Conservation (phyloP, 2,329 filamentous ascomycete genomes). For the Lachnellula occidentalis region DNA sequence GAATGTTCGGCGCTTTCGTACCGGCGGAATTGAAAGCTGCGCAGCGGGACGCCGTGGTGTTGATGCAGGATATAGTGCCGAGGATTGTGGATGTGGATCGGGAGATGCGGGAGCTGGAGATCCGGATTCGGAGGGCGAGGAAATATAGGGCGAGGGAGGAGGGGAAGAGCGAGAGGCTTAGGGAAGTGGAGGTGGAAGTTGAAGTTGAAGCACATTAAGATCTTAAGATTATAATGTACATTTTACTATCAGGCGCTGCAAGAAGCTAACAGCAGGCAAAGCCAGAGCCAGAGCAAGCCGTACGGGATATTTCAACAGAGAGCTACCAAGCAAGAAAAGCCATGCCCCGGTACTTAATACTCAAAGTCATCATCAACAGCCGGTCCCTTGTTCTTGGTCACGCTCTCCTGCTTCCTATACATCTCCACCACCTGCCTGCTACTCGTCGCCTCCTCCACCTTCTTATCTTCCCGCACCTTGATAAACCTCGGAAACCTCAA, state of each 20-base stretch:
- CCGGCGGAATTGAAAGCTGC: constrained; percentile 47
- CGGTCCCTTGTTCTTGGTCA: constrained; percentile 73
- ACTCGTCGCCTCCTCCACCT: constrained; percentile 81
- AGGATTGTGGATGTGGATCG: constrained; percentile 50
- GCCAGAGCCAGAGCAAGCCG: neutral
- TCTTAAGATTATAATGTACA: neutral
- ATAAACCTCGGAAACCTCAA: constrained; percentile 92
- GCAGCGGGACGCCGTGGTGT: constrained; percentile 51
- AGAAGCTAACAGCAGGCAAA: neutral
- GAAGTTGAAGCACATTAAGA: neutral
- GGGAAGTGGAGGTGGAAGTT: neutral
- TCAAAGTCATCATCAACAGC: constrained; percentile 96
- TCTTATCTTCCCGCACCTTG: constrained; percentile 89
- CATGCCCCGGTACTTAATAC: constrained; percentile 53
- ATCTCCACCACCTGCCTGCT: constrained; percentile 88
- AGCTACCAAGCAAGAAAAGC: neutral
- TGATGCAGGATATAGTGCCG: constrained; percentile 53
- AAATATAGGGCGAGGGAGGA: constrained; percentile 32
- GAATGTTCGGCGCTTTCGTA: constrained; percentile 50
- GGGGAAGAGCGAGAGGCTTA: neutral
- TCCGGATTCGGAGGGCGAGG: constrained; percentile 55
- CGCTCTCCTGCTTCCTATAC: constrained; percentile 92
- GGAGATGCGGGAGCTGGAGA: constrained; percentile 61
- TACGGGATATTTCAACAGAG: neutral
- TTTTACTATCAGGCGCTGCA: neutral